Percentiles rank a stretch among this genome's conserved stretches.
Conservation (phyloP, 2,329 filamentous ascomycete species). For the Penicillium sp. region DNA sequence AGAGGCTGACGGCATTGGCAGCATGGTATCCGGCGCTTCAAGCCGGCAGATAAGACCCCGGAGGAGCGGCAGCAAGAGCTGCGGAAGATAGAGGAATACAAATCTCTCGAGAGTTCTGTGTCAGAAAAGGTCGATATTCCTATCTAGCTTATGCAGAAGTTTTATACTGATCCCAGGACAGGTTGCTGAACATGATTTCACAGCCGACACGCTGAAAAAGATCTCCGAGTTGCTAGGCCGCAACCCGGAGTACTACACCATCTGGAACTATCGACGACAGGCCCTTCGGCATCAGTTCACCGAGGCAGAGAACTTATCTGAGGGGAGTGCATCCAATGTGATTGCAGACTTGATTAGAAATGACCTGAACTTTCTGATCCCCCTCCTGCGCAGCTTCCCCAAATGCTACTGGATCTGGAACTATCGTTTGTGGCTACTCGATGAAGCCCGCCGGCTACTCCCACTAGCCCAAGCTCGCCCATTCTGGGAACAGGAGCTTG, state of each 20-base stretch:
- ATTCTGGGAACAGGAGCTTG: conserved; percentile 81
- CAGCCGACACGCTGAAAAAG: conserved; percentile 41
- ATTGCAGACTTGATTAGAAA: conserved; percentile 55
- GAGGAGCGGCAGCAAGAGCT: conserved; percentile 67
- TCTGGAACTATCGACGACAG: conserved; percentile 58
- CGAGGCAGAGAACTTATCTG: conserved; percentile 15
- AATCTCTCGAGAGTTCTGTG: conserved; percentile 62
- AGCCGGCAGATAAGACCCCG: conserved; percentile 57
- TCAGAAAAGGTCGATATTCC: conserved; percentile 54
- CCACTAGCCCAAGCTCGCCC: conserved; percentile 51
- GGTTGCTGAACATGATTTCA: conserved; percentile 39
- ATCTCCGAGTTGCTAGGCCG: conserved; percentile 42
- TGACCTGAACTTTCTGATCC: conserved; percentile 78
- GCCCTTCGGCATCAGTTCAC: conserved; percentile 59
- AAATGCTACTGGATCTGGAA: conserved; percentile 99
- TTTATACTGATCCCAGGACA: conserved; percentile 20
- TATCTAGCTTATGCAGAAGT: neutral
- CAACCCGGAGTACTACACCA: conserved; percentile 48
- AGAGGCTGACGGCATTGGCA: conserved; percentile 39
- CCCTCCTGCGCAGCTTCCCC: conserved; percentile 75
- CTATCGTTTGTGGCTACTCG: conserved; percentile 79
- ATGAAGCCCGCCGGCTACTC: conserved; percentile 63
- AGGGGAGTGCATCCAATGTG: conserved; percentile 41
- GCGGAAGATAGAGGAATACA: conserved; percentile 71
- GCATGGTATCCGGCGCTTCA: conserved; percentile 77